These are phyloP conservation scores for Rhizopus arrhizus DNA, from an alignment of 371 early-diverging fungal genomes.

Conservation along the genomic window DNA sequence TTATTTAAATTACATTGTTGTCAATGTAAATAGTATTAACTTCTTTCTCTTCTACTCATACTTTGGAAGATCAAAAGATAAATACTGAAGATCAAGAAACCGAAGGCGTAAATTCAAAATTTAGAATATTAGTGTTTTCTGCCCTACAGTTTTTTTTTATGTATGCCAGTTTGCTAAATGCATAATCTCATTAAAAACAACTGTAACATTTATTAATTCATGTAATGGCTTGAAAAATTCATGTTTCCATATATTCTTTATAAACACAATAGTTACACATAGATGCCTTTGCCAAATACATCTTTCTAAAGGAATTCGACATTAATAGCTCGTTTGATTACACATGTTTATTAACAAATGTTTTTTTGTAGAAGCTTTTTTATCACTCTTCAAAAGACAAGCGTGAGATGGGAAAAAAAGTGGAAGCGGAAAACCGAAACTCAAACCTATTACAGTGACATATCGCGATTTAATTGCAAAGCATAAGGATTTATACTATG, in stretches of 20 bases:
- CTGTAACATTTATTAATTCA: not conserved
- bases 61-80: too few species aligned
- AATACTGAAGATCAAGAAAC: too few species aligned
- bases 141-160: not conserved
- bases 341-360: not conserved
- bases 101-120: too few species aligned
- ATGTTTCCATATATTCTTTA: not conserved
- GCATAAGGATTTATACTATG: constrained; percentile 5
- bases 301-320: constrained; percentile 4
- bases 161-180: not conserved
- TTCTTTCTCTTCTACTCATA: too few species aligned
- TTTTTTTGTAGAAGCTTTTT: constrained; percentile 5
- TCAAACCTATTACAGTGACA: not conserved
- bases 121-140: too few species aligned
- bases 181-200: constrained; percentile 1
- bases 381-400: constrained; percentile 3
- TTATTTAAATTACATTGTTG: too few species aligned
- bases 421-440: not conserved
- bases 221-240: not conserved
- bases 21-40: too few species aligned
- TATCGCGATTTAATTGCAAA: constrained; percentile 4
- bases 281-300: constrained; percentile 5
- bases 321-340: constrained; percentile 7
- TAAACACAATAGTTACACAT: constrained; percentile 4
- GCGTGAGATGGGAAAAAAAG: not conserved